Percentiles rank a stretch among this genome's conserved stretches.
phyloP scores from a whole-genome alignment of 192 early-diverging fungal genomes.

The Podochytrium sp. region DNA sequence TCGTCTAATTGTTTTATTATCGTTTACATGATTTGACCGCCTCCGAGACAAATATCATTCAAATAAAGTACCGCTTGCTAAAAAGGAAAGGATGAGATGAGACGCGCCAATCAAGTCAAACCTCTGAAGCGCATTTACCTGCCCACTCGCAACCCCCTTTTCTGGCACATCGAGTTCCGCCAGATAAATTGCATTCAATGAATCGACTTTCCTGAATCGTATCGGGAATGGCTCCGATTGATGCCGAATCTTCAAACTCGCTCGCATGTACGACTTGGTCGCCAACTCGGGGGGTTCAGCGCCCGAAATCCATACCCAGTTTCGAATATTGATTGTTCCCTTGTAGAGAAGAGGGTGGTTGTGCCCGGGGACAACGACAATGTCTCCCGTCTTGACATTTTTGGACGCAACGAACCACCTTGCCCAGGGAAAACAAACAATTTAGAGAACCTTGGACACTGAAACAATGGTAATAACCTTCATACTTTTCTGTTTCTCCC shows the following conservation, averaged over 20 bases:
- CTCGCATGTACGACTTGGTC: neutral
- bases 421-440: neutral
- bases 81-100: neutral
- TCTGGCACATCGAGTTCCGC: neutral
- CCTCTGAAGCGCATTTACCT: neutral
- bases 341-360: neutral
- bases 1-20: neutral
- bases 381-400: slow-evolving; percentile 60
- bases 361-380: slow-evolving; percentile 71
- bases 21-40: neutral
- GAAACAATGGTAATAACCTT: neutral
- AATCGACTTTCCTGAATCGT: neutral
- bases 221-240: neutral
- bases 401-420: slow-evolving; percentile 80
- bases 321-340: neutral
- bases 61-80: neutral
- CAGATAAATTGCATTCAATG: neutral
- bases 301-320: neutral
- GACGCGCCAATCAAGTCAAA: neutral
- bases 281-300: neutral
- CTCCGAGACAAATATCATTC: neutral
- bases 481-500: slow-evolving; percentile 62
- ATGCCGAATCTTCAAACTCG: slow-evolving; percentile 3
- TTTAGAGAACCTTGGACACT: neutral
- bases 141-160: slow-evolving; percentile 2